Evolutionary conservation across 1,139 yeast species (phyloP).

Genomic region (Taphrina betulina): DNA sequence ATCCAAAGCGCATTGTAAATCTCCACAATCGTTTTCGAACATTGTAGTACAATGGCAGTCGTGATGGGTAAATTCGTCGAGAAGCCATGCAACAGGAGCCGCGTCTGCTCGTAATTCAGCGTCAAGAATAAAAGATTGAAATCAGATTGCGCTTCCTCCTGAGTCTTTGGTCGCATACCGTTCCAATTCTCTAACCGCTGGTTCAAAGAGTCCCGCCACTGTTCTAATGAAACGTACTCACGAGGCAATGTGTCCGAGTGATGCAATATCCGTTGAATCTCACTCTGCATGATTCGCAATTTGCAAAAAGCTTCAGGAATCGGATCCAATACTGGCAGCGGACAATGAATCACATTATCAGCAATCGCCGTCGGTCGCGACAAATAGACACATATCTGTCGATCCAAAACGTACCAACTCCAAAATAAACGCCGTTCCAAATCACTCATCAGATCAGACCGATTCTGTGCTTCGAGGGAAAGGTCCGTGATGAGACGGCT

Average conservation of each 20-base stretch:
- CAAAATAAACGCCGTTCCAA: conserved; percentile 77
- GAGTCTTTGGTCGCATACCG: conserved; percentile 55
- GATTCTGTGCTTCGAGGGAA: conserved; percentile 67
- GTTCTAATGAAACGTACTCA: conserved; percentile 53
- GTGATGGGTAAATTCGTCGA: conserved; percentile 66
- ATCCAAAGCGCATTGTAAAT: conserved; percentile 60
- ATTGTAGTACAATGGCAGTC: conserved; percentile 56
- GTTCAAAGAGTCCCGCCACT: conserved; percentile 60
- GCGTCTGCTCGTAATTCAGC: conserved; percentile 74
- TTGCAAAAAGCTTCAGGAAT: conserved; percentile 51
- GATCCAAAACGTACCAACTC: conserved; percentile 82
- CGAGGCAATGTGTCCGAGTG: conserved; percentile 72
- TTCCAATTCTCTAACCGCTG: conserved; percentile 63
- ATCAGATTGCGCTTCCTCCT: conserved; percentile 66
- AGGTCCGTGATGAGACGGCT: conserved; percentile 76
- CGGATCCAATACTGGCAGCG: conserved; percentile 41
- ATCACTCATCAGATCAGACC: conserved; percentile 47
- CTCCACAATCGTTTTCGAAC: conserved; percentile 65
- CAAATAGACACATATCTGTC: conserved; percentile 71
- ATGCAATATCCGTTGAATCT: conserved; percentile 68
- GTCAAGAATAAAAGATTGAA: conserved; percentile 68
- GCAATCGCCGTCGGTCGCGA: conserved; percentile 70
- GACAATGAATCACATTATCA: conserved; percentile 38
- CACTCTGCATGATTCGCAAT: conserved; percentile 72
- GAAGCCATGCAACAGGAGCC: conserved; percentile 69